Evolutionary conservation across 805 yeast species (phyloP), one percentile per base, ranked within the genome.

Genomic region (Blastobotrys chiropterorum): DNA sequence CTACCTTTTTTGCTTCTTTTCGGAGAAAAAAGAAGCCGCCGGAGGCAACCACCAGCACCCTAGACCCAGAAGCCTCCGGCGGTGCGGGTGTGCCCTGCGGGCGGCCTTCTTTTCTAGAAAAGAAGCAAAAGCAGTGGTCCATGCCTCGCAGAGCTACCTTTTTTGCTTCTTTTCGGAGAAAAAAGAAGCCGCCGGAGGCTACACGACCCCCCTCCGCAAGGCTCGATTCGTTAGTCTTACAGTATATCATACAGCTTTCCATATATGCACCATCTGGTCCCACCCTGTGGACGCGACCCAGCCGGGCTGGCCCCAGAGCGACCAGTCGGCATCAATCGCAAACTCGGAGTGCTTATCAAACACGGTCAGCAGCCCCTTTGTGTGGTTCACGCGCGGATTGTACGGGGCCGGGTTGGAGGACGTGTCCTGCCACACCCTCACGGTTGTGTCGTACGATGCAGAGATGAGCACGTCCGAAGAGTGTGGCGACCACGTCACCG

Each of bases 221-320:
- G n/a, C n/a, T n/a, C n/a, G n/a, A n/a, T n/a, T n/a, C n/a, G n/a
- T n/a, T n/a, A n/a, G n/a, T n/a, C n/a, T n/a, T n/a, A n/a, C n/a
- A n/a, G n/a, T 38, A 26, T 26, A 26, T 26, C 11, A 26, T 11
- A 26, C 34, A 1, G 86, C 80, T 59, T 86, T 90, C 95, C 96
- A 94, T 5, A 94, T 78, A 64, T 85, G 84, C 4, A 90, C 83
- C 85, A 88, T 89, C 63, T 92, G 96, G 71, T 92, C 99, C 96
- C 97, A 92, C 1, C 96, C 97, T 0, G 90, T 84, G 14, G 96
- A 83, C 7, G 94, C 95, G 15, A 85, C 90, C 90, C 94, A 90
- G 1, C 97, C 97, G 1, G 94, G 95, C 59, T 82, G 83, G 2
- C 98, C 99, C 97, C 97, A 92, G 48, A 94, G 68, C 58, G 95